Base-by-base conservation (phyloP, 257 asterid species). In the Capsicum pubescens region DNA sequence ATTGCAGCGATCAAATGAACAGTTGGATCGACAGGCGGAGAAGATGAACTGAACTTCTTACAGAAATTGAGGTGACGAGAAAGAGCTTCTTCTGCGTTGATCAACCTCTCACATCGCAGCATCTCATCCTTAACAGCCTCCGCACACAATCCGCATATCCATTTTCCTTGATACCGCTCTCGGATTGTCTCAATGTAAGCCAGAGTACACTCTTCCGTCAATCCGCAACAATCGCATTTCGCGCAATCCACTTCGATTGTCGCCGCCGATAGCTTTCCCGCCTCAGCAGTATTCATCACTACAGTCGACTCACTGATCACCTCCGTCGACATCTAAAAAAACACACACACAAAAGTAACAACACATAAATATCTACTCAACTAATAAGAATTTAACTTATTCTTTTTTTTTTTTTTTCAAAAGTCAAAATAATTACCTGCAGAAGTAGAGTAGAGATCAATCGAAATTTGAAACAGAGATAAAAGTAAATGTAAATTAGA, bases 41-140 rank as follows among this genome's bases (percentile, higher is more conserved):
- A 81, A 3, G 93, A 67, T 13, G 90, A 89, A 88, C 93, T 92
- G 72, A 91, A 86, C 85, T 87, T 91, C 89, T 82, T 88, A 88
- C 95, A 91, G 89, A 93, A 91, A 88, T 88, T 93, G 87, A 90
- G 59, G 77, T 93, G 97, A 17, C 95, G 90, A 86, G 88, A 90
- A 85, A 93, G 55, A 3, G 97, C 97, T 78, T 93, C 97, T 8
- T 93, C 95, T 56, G 92, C 90, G 90, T 92, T 90, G 78, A 91
- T 90, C 26, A 93, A 87, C 88, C 90, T 90, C 26, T 83, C 90
- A 32, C 93, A 89, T 1, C 97, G 87, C 84, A 90, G n/a, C 64
- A 87, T 88, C 85, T 93, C 97, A 58, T 91, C 91, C 61, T 91
- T 90, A 78, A 91, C 92, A 1, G 94, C 94, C 84, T 91, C 94